Evolutionary conservation across 23 red algal species (phyloP).

Genomic region (Porphyridium purpureum): DNA sequence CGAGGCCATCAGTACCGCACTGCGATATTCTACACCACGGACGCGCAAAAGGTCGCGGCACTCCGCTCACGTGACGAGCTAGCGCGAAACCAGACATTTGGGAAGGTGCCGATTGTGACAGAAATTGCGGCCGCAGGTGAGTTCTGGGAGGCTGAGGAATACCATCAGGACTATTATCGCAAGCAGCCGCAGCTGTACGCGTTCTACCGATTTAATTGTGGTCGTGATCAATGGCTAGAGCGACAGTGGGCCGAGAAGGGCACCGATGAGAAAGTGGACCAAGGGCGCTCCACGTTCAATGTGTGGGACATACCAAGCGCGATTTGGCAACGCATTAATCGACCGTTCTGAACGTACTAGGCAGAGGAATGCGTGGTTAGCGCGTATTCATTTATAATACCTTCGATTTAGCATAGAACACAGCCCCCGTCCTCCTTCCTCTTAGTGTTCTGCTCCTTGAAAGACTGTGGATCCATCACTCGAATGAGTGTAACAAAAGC

Average conservation of each 20-base stretch:
- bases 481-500: no score
- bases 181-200: constrained; percentile 1
- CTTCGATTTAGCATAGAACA: no score
- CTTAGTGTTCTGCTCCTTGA: no score
- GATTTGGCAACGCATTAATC: not conserved
- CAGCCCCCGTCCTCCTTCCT: no score
- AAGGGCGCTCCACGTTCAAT: not conserved
- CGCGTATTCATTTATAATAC: no score
- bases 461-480: no score
- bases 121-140: not conserved
- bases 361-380: no score
- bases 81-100: not conserved
- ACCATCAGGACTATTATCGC: constrained; percentile 8
- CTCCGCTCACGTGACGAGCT: not conserved
- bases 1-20: constrained; percentile 8
- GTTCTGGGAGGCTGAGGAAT: constrained; percentile 8
- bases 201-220: constrained; percentile 8
- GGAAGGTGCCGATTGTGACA: constrained; percentile 6
- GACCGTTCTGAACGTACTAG: no score
- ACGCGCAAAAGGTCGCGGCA: constrained; percentile 3
- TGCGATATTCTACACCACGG: constrained; percentile 8
- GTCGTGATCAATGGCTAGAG: constrained; percentile 4
- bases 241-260: not conserved
- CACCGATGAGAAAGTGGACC: no score
- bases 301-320: not conserved